phyloP scores from a whole-genome alignment of 2,329 filamentous ascomycete genomes.

The Aspergillus quadrilineatus region DNA sequence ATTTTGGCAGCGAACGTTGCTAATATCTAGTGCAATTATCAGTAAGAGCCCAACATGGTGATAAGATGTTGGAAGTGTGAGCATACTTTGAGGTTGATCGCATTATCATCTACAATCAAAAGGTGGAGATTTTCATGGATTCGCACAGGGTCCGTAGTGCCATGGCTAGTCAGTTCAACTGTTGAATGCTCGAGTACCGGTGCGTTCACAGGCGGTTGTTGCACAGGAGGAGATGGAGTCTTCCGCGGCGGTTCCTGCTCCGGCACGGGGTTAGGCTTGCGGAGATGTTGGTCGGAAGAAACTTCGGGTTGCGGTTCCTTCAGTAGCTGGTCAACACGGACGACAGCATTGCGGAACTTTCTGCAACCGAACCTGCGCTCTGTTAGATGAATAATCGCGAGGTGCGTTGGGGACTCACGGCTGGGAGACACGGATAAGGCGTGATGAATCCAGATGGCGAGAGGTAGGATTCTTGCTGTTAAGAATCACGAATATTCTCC shows the following conservation, averaged over 20 bases:
- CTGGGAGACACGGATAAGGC: constrained; percentile 16
- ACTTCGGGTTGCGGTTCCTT: not conserved
- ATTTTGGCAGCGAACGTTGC: constrained; percentile 38
- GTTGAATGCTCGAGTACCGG: not conserved
- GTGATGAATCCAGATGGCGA: not conserved
- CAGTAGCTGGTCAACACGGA: constrained; percentile 2
- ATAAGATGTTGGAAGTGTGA: too few species aligned
- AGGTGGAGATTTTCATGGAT: constrained; percentile 20
- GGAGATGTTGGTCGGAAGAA: not conserved
- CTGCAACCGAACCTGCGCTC: constrained; percentile 10
- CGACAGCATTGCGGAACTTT: constrained; percentile 9
- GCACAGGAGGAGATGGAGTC: not conserved
- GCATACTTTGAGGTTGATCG: constrained; percentile 37
- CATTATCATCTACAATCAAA: constrained; percentile 43
- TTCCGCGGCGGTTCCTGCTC: not conserved
- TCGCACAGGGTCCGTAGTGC: not conserved
- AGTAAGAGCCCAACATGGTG: not conserved
- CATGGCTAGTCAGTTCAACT: not conserved
- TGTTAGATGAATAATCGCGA: too few species aligned
- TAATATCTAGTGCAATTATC: constrained; percentile 25
- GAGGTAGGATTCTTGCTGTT: constrained; percentile 5
- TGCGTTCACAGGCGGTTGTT: not conserved
- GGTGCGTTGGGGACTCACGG: constrained; percentile 3
- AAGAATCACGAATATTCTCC: constrained; percentile 22
- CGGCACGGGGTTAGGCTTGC: not conserved